A percentile compares a stretch with the other conserved stretches of the same genome.
These are phyloP conservation scores for Mycosphaerella arachidis DNA, from an alignment of 2,329 filamentous ascomycete species.

Conservation along the genomic window DNA sequence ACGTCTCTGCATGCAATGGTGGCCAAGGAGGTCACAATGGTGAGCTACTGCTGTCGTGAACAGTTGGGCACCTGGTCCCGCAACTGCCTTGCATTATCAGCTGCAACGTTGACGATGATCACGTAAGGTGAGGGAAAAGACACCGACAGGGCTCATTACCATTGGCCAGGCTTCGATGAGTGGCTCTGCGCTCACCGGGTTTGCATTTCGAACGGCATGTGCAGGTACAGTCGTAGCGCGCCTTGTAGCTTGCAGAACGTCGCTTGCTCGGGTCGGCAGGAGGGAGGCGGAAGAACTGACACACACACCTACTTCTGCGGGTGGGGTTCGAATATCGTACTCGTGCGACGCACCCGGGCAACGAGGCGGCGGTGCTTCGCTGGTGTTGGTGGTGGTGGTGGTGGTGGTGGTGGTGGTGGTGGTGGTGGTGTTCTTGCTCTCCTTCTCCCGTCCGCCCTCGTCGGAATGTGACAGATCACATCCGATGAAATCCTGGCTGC, in stretches of 20 bases:
- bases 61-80: conserved; percentile 1
- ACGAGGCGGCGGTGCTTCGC: not conserved
- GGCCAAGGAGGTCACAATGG: not conserved
- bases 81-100: conserved; percentile 9
- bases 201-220: conserved; percentile 11
- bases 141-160: conserved; percentile 5
- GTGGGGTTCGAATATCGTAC: not conserved
- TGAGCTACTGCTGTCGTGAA: not conserved
- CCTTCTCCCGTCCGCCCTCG: not conserved
- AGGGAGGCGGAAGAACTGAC: not conserved
- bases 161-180: conserved; percentile 7
- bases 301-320: not conserved
- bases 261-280: not conserved
- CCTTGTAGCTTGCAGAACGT: conserved; percentile 1
- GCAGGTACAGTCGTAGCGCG: conserved; percentile 6
- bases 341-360: not conserved
- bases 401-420: not conserved
- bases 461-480: conserved; percentile 1
- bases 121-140: not conserved
- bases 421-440: not conserved
- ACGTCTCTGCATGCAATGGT: not conserved
- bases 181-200: conserved; percentile 3
- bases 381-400: not conserved
- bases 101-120: conserved; percentile 2
- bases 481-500: not conserved